phyloP scores from a whole-genome alignment of 73 alveolate species.

The Effrenium voratum region DNA sequence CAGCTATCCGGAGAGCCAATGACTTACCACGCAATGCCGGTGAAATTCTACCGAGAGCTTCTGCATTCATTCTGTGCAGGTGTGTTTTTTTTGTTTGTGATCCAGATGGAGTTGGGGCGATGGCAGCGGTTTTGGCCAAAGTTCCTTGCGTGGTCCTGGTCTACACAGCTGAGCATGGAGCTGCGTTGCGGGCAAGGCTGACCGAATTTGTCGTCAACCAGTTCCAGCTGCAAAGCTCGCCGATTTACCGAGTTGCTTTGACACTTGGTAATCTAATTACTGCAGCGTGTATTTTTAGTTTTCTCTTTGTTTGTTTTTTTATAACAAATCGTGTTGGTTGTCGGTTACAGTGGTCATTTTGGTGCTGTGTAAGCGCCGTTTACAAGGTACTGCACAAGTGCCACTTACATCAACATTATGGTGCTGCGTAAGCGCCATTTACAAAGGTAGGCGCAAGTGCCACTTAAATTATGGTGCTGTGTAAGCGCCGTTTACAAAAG shows the following conservation, averaged over 20 bases:
- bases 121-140: background rate
- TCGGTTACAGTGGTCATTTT: background rate
- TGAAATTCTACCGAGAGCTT: background rate
- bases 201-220: background rate
- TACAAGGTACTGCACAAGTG: background rate
- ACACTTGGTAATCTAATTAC: no score
- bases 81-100: background rate
- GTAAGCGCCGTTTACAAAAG: no score
- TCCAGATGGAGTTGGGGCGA: background rate
- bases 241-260: background rate
- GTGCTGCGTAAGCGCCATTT: background rate
- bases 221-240: slow-evolving; percentile 9
- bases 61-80: background rate
- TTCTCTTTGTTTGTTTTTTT: background rate
- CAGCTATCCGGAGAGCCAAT: background rate
- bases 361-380: background rate
- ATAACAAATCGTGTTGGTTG: background rate
- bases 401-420: no score
- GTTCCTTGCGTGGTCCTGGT: background rate
- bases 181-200: slow-evolving; percentile 23
- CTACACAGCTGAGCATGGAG: slow-evolving; percentile 11
- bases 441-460: no score
- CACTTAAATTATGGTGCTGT: background rate
- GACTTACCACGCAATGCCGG: background rate
- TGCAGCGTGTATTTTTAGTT: background rate